Percentiles rank a stretch among this genome's conserved stretches.
Conservation (phyloP, 2,329 filamentous ascomycete species). For the Dichotomopilus funicola region DNA sequence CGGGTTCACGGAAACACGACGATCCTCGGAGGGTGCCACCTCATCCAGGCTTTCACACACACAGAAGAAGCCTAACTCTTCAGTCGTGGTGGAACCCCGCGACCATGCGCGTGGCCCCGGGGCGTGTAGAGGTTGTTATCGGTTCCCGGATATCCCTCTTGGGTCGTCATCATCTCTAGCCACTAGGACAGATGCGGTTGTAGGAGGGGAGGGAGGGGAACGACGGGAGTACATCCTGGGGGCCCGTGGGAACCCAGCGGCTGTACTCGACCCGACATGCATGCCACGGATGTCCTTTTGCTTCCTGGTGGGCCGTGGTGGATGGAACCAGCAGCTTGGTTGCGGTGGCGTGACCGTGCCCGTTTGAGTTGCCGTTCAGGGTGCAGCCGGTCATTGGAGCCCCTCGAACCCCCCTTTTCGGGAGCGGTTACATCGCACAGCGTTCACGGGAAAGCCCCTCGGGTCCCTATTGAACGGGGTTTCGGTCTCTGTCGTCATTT, state of each 20-base stretch:
- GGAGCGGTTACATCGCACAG: conserved; percentile 15
- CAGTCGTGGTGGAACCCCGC: conserved; percentile 13
- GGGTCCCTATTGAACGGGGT: neutral
- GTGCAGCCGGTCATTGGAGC: conserved; percentile 6
- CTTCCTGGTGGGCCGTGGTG: neutral
- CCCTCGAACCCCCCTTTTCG: neutral
- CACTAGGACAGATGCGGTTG: conserved; percentile 8
- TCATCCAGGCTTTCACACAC: neutral
- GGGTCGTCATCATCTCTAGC: conserved; percentile 6
- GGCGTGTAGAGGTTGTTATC: conserved; percentile 6
- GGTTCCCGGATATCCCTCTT: conserved; percentile 17
- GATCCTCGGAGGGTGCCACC: conserved; percentile 6
- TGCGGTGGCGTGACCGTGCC: conserved; percentile 13
- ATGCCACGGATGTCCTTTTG: neutral
- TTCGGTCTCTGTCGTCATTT: conserved; percentile 2
- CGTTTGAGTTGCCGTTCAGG: neutral
- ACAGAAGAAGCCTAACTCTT: conserved; percentile 10
- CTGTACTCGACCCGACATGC: conserved; percentile 1
- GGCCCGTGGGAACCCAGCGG: too few relatives aligned
- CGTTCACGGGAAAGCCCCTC: neutral
- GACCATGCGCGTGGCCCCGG: conserved; percentile 10
- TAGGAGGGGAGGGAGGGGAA: neutral
- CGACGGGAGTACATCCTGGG: neutral
- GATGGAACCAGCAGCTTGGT: conserved; percentile 16
- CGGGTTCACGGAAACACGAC: neutral